Evolutionary conservation across 768 basidiomycete species (phyloP).

Genomic region (Kwoniella newhampshirensis): DNA sequence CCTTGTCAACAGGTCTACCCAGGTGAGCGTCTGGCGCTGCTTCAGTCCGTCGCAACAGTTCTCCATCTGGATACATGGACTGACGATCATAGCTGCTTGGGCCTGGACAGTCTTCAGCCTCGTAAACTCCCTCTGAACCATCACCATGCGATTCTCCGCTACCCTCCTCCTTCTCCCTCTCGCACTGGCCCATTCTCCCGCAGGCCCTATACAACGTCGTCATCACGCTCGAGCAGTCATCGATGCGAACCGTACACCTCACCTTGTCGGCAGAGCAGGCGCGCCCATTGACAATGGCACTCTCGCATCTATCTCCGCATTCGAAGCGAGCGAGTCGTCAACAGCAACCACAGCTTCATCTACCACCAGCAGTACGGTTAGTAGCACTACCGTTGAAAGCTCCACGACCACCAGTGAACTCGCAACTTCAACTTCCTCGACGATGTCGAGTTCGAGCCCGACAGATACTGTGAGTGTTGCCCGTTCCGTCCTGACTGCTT

Average conservation of each 20-base stretch:
- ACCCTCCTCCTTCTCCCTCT: conserved; percentile 20
- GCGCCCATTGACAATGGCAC: conserved; percentile 14
- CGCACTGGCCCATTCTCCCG: conserved; percentile 15
- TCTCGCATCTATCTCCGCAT: conserved; percentile 9
- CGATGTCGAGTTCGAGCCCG: background rate
- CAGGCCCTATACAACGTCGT: conserved; percentile 8
- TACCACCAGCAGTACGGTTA: background rate
- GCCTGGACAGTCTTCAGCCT: too few relatives aligned
- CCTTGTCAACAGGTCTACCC: too few relatives aligned
- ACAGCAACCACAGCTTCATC: conserved; percentile 1
- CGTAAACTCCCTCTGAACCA: background rate
- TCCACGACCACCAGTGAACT: conserved; percentile 10
- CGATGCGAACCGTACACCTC: conserved; percentile 10
- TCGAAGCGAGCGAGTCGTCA: conserved; percentile 8
- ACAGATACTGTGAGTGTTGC: conserved; percentile 12
- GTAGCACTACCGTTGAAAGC: conserved; percentile 2
- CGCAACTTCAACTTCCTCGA: conserved; percentile 8
- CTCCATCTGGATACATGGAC: too few relatives aligned
- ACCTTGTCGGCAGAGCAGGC: conserved; percentile 9
- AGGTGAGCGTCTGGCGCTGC: too few relatives aligned
- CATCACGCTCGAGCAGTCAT: conserved; percentile 22
- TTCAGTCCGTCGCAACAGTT: too few relatives aligned
- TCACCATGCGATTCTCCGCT: conserved; percentile 25
- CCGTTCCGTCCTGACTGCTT: background rate
- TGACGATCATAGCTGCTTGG: too few relatives aligned